phyloP scores from a whole-genome alignment of 352 stramenopile species.

The Pythium periplocum region DNA sequence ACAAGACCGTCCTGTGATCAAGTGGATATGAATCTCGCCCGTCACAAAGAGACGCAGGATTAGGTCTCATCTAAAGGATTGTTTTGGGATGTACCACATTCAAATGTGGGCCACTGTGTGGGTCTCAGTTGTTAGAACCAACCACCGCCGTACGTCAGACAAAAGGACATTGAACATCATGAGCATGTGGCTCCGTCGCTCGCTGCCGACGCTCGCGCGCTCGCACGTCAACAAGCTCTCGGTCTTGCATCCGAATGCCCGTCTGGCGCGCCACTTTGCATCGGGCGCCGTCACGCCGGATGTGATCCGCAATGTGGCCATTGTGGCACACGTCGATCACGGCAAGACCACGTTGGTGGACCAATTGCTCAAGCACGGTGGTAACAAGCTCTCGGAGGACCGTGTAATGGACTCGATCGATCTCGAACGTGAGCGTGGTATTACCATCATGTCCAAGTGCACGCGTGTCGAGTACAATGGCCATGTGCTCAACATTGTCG shows the following conservation, averaged over 20 bases:
- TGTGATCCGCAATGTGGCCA: conserved; percentile 87
- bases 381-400: conserved; percentile 82
- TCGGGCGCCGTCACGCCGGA: conserved; percentile 23
- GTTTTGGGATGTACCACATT: too few relatives aligned
- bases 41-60: too few relatives aligned
- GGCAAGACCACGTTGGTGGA: conserved; percentile 98
- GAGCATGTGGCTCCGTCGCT: conserved; percentile 63
- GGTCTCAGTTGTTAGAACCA: too few relatives aligned
- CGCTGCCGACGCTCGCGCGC: conserved; percentile 37
- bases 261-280: conserved; percentile 38
- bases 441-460: conserved; percentile 99
- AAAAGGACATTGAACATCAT: conserved; percentile 1
- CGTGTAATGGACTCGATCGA: conserved; percentile 98
- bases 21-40: too few relatives aligned
- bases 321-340: conserved; percentile 97
- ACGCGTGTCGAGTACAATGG: conserved; percentile 94
- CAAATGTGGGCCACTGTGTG: too few relatives aligned
- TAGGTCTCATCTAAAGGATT: too few relatives aligned
- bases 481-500: conserved; percentile 95
- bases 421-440: conserved; percentile 97
- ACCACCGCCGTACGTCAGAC: too few relatives aligned
- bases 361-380: conserved; percentile 95
- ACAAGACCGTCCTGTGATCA: too few relatives aligned
- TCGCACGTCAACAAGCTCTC: conserved; percentile 22
- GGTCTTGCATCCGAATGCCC: conserved; percentile 13